Evolutionary conservation across 352 stramenopile genomes (phyloP), one percentile per base, ranked within the genome.

Genomic region (Pythium aphanidermatum): DNA sequence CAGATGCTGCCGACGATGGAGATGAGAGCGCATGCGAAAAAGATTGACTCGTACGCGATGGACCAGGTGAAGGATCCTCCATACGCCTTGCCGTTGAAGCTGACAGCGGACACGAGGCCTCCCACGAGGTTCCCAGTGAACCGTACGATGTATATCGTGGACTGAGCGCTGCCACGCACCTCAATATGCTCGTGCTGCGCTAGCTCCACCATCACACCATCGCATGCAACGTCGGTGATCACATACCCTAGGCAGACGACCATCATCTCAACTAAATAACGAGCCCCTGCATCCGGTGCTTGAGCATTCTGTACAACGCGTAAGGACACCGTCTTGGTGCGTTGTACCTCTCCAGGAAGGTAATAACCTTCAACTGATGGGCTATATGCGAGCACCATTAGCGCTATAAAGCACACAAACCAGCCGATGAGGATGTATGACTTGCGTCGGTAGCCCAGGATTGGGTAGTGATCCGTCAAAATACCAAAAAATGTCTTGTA

Each of bases 401-500:
- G 52, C 21, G 70, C 65, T 14, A 58, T 27, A 24, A 83, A 70
- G 52, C 60, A 80, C 21, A 88, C 47, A 16, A 60, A 0, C 76
- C 74, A 88, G 14, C 76, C 76, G 43, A 85, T 65, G 24, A 88
- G 52, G 55, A 88, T 83, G 56, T 88, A 86, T 8, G 76, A 70
- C 45, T 83, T 86, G 38, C 76, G 63, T 8, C 76, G 74, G 35
- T 78, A 83, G 10, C 76, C 76, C 16, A 58, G 51, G 37, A 89
- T 80, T 14, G 74, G 76, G 5, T 76, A 48, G 43, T 82, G 70
- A 48, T 89, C 74, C 16, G 72, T 83, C 34, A 89, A 52, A 30
- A 83, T 49, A 16, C 74, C 77, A 52, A 86, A 86, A 21, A 89
- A 61, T n/a, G 73, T 86, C 56, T 89, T 86, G 57, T 86, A 84